phyloP scores from a whole-genome alignment of 2,329 filamentous ascomycete genomes.

The Ilyonectria mors-panacis region DNA sequence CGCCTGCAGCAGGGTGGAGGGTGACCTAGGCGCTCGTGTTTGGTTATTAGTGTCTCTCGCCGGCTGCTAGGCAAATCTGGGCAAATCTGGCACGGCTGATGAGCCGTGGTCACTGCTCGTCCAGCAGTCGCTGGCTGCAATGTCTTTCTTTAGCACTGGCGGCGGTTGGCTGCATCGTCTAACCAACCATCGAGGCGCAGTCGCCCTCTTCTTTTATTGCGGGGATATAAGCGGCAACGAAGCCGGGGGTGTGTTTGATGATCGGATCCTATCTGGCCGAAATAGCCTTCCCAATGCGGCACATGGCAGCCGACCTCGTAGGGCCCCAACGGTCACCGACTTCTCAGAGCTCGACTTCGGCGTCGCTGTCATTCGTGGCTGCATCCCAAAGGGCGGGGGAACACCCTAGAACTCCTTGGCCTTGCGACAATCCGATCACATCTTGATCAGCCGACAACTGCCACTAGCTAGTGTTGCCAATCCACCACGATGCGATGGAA shows the following conservation, averaged over 20 bases:
- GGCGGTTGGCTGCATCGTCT: neutral
- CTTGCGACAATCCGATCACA: slow-evolving; percentile 7
- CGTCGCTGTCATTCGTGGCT: slow-evolving; percentile 28
- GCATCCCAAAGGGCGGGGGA: slow-evolving; percentile 21
- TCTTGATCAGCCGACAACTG: slow-evolving; percentile 4
- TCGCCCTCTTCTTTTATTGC: slow-evolving; percentile 11
- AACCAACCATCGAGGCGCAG: slow-evolving; percentile 9
- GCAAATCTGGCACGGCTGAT: neutral
- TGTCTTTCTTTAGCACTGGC: slow-evolving; percentile 4
- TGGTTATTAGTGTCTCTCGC: slow-evolving; percentile 36
- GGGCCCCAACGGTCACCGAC: slow-evolving; percentile 14
- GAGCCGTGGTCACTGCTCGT: slow-evolving; percentile 24
- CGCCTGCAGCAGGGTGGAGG: slow-evolving; percentile 30
- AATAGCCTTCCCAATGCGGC: neutral
- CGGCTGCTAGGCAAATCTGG: neutral
- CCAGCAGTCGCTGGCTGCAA: slow-evolving; percentile 14
- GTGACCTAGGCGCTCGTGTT: slow-evolving; percentile 32
- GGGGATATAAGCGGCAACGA: slow-evolving; percentile 13
- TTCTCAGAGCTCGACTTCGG: slow-evolving; percentile 32
- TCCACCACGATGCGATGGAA: neutral
- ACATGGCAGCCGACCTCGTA: slow-evolving; percentile 14
- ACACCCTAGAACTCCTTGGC: slow-evolving; percentile 24
- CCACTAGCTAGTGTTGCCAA: neutral
- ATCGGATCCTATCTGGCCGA: slow-evolving; percentile 18
- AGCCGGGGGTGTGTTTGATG: slow-evolving; percentile 12